phyloP scores from a whole-genome alignment of 2,329 filamentous ascomycete genomes.

The Verticillium albo-atrum region DNA sequence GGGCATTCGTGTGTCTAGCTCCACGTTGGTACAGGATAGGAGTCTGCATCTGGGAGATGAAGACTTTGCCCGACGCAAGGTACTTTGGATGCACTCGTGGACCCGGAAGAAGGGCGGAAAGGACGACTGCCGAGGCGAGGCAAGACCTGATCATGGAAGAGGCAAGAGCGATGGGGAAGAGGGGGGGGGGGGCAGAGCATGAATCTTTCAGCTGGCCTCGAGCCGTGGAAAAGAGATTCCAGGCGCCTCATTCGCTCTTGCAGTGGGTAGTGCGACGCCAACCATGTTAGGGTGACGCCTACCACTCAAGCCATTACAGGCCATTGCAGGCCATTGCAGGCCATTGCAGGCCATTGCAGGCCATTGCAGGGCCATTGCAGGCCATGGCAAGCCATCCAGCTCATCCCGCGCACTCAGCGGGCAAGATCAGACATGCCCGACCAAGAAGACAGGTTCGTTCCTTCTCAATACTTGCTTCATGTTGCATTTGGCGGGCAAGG shows the following conservation, averaged over 20 bases:
- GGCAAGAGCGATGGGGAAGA: background rate
- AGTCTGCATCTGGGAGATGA: too few relatives aligned
- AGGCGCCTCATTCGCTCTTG: background rate
- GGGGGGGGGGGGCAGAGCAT: background rate
- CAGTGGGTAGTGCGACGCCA: background rate
- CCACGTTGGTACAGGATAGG: too few relatives aligned
- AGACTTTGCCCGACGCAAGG: too few relatives aligned
- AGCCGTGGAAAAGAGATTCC: background rate
- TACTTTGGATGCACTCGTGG: background rate
- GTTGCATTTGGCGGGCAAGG: background rate
- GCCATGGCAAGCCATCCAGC: background rate
- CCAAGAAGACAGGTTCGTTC: background rate
- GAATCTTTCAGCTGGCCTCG: background rate
- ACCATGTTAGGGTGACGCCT: background rate
- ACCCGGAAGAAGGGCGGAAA: background rate
- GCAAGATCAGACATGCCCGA: background rate
- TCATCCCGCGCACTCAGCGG: too few relatives aligned
- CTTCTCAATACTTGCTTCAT: background rate
- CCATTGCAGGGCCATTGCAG: background rate
- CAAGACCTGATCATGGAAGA: background rate
- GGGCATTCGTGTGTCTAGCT: background rate
- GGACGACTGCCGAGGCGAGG: background rate
- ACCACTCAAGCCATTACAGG: background rate
- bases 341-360: background rate
- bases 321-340: background rate